Evolutionary conservation across 2,329 filamentous ascomycete genomes (phyloP).

Genomic region (Colletotrichum agaves): DNA sequence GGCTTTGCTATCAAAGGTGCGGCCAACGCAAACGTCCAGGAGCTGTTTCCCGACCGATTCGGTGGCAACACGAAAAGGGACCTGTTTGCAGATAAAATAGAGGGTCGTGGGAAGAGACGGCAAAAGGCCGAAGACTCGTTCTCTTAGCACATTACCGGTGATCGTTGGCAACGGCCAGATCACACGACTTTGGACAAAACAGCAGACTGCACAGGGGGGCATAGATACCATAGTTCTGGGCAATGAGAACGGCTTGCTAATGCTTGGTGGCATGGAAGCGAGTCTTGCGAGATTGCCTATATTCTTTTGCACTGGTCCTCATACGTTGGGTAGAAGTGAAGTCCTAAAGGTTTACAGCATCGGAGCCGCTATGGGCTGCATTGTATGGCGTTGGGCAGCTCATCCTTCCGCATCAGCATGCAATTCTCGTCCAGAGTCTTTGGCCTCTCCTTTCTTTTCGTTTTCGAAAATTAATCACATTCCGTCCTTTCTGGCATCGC

Average conservation of each 20-base stretch:
- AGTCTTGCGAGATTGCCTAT: too few species aligned
- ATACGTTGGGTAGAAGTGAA: too few species aligned
- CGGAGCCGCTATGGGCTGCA: too few species aligned
- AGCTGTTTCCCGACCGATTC: conserved; percentile 76
- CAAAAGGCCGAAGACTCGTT: conserved; percentile 81
- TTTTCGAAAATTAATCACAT: too few species aligned
- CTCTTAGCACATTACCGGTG: conserved; percentile 51
- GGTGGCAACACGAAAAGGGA: conserved; percentile 73
- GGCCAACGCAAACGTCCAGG: conserved; percentile 63
- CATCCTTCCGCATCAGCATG: too few species aligned
- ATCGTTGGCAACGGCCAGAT: neutral
- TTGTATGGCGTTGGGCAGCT: too few species aligned
- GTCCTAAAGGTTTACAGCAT: too few species aligned
- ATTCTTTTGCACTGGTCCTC: too few species aligned
- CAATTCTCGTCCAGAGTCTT: too few species aligned
- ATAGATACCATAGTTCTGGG: conserved; percentile 6
- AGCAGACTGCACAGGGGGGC: neutral
- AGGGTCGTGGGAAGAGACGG: conserved; percentile 67
- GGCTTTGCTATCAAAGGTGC: conserved; percentile 76
- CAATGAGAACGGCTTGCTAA: neutral
- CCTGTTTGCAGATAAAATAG: conserved; percentile 70
- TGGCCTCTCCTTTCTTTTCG: too few species aligned
- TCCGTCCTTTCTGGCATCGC: neutral
- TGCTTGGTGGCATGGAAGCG: neutral
- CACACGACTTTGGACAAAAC: neutral